Conservation (phyloP, 2,329 filamentous ascomycete species). For the Ambrosiella xylebori region DNA sequence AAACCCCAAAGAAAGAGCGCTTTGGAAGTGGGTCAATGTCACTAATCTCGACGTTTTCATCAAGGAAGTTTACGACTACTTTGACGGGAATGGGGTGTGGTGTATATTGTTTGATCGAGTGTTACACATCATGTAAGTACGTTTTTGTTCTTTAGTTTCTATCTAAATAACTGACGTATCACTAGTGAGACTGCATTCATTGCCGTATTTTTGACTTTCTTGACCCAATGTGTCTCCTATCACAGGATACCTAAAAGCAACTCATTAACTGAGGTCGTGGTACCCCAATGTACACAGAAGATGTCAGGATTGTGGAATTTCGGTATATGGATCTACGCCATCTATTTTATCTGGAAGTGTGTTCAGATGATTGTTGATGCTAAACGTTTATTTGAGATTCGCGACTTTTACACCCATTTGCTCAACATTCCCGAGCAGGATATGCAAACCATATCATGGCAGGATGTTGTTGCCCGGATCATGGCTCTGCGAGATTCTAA, state of each 20-base stretch:
- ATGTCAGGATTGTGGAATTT: conserved; percentile 66
- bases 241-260: conserved; percentile 50
- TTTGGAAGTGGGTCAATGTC: conserved; percentile 89
- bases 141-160: neutral
- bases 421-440: conserved; percentile 68
- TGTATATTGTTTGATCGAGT: conserved; percentile 60
- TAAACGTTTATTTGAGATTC: conserved; percentile 55
- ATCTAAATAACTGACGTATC: neutral
- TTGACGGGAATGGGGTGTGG: conserved; percentile 64
- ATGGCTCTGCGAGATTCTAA: conserved; percentile 76
- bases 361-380: conserved; percentile 60
- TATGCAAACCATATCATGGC: conserved; percentile 90
- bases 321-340: conserved; percentile 65
- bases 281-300: conserved; percentile 56
- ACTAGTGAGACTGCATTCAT: conserved; percentile 63
- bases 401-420: conserved; percentile 70
- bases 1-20: conserved; percentile 46
- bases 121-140: conserved; percentile 53
- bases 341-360: conserved; percentile 70
- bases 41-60: conserved; percentile 80
- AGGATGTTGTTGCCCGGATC: conserved; percentile 69
- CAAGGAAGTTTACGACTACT: conserved; percentile 72
- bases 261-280: conserved; percentile 34
- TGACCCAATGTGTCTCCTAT: conserved; percentile 77
- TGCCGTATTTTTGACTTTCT: conserved; percentile 63